Conservation (phyloP, 495 filamentous ascomycete species). For the Xylona heveae region DNA sequence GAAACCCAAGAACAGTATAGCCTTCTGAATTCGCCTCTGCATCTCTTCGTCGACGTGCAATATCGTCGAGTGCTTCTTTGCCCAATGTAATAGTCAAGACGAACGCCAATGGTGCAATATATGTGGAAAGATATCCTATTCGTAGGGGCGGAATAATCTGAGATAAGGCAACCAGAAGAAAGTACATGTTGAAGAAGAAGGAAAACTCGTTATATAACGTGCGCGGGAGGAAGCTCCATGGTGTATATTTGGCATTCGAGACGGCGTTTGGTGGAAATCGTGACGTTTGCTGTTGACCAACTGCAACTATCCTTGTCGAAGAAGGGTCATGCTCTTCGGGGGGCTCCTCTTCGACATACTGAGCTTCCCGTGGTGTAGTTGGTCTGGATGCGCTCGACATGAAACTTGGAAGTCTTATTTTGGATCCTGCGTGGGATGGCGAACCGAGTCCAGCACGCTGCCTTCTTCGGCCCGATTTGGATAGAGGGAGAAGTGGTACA, state of each 20-base stretch:
- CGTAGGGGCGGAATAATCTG: conserved; percentile 75
- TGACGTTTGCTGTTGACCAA: conserved; percentile 24
- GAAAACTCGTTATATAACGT: conserved; percentile 98
- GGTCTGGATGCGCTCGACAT: conserved; percentile 15
- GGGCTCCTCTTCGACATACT: conserved; percentile 3
- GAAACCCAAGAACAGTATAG: conserved; percentile 61
- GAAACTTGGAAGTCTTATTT: conserved; percentile 29
- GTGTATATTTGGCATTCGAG: conserved; percentile 97
- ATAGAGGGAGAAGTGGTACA: conserved; percentile 33
- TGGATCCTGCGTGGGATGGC: conserved; percentile 17
- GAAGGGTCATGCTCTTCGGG: conserved; percentile 29
- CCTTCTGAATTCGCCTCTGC: conserved; percentile 86
- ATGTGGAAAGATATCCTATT: conserved; percentile 89
- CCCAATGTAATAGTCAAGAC: conserved; percentile 80
- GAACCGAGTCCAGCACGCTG: conserved; percentile 6
- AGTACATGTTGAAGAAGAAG: conserved; percentile 99
- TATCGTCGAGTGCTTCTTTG: conserved; percentile 92
- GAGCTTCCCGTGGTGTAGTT: not conserved
- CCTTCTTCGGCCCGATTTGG: conserved; percentile 11
- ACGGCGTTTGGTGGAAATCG: conserved; percentile 68
- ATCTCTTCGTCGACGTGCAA: conserved; percentile 65
- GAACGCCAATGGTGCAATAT: conserved; percentile 80
- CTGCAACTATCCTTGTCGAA: conserved; percentile 26
- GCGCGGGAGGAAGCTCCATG: conserved; percentile 78
- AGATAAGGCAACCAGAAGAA: conserved; percentile 81